Conservation (phyloP, 768 basidiomycete species). For the Gyrodon lividus region DNA sequence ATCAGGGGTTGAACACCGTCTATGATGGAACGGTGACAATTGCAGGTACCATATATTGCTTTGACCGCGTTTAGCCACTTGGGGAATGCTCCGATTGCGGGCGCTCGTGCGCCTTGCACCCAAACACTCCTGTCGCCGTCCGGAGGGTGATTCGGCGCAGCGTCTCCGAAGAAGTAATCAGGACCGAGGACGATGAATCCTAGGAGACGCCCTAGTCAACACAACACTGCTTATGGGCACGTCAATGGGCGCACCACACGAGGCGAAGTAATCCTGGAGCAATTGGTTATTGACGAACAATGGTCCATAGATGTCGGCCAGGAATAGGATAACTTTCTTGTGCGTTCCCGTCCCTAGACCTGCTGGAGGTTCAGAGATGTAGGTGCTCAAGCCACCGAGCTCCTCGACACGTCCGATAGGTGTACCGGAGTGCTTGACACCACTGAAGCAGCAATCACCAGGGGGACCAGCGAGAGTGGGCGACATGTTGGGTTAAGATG, state of each 20-base stretch:
- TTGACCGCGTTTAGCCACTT: slow-evolving; percentile 54
- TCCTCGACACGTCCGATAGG: slow-evolving; percentile 41
- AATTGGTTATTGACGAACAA: slow-evolving; percentile 55
- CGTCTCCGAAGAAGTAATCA: slow-evolving; percentile 59
- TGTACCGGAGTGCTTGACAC: slow-evolving; percentile 49
- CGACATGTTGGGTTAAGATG: slow-evolving; percentile 15
- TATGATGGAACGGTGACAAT: background rate
- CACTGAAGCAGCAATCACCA: slow-evolving; percentile 48
- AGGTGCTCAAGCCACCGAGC: slow-evolving; percentile 51
- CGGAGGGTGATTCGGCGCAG: slow-evolving; percentile 36
- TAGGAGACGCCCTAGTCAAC: slow-evolving; percentile 15
- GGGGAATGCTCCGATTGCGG: slow-evolving; percentile 40
- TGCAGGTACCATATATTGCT: slow-evolving; percentile 41
- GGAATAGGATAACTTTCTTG: slow-evolving; percentile 51
- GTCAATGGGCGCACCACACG: slow-evolving; percentile 43
- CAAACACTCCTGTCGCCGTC: slow-evolving; percentile 37
- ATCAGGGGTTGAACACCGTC: background rate
- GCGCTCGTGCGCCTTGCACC: slow-evolving; percentile 30
- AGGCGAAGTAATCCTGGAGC: slow-evolving; percentile 60
- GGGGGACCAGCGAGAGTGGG: slow-evolving; percentile 41
- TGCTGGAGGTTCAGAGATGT: slow-evolving; percentile 48
- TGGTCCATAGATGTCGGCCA: slow-evolving; percentile 55
- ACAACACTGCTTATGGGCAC: background rate
- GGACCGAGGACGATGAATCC: slow-evolving; percentile 58
- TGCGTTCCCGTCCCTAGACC: slow-evolving; percentile 18